phyloP scores from a whole-genome alignment of 805 yeast species.

The Candida gorgasii region DNA sequence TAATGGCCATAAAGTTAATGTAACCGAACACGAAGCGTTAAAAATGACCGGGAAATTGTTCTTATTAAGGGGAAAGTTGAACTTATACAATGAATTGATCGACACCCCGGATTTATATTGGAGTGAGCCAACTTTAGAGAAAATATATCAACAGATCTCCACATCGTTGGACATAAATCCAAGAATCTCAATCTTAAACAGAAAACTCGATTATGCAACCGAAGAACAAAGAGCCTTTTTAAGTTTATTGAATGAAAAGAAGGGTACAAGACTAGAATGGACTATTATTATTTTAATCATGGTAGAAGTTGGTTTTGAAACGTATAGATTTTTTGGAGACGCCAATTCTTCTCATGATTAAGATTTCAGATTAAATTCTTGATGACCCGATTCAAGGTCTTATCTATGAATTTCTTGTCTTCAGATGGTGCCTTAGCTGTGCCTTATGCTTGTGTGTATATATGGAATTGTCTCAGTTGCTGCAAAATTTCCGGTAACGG shows the following conservation, averaged over 20 bases:
- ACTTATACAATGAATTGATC: conserved; percentile 81
- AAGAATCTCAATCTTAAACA: conserved; percentile 74
- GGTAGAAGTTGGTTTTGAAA: conserved; percentile 83
- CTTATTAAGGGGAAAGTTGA: conserved; percentile 76
- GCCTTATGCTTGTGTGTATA: neutral
- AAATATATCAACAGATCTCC: conserved; percentile 70
- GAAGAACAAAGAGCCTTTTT: conserved; percentile 83
- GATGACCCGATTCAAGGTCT: no score
- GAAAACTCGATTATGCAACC: conserved; percentile 86
- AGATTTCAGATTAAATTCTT: no score
- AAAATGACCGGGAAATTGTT: conserved; percentile 73
- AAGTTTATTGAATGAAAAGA: conserved; percentile 72
- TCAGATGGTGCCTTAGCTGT: no score
- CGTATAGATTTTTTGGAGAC: conserved; percentile 61
- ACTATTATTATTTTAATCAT: conserved; percentile 79
- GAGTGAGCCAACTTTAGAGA: conserved; percentile 86
- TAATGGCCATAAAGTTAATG: conserved; percentile 48
- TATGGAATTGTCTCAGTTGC: neutral
- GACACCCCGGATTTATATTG: conserved; percentile 94
- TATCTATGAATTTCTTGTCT: no score
- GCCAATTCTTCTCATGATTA: no score
- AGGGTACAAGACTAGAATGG: conserved; percentile 81
- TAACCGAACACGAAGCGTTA: conserved; percentile 60
- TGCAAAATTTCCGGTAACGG: conserved; percentile 2
- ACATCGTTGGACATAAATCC: conserved; percentile 72